Evolutionary conservation across 192 early-diverging fungal genomes (phyloP).

Genomic region (Anaeromyces robustus): DNA sequence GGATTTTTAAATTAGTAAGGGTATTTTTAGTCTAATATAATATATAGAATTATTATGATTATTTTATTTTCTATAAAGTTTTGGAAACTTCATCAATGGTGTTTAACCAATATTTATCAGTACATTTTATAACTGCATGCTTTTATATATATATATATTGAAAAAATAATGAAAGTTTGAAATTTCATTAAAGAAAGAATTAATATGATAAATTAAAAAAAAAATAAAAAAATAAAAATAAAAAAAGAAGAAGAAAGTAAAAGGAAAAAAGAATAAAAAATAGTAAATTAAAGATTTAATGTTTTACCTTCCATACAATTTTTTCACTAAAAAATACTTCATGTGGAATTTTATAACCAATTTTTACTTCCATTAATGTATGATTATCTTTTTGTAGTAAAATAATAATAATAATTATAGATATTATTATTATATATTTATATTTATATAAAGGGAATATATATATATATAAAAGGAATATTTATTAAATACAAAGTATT

Average conservation of each 20-base stretch:
- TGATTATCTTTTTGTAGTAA: neutral
- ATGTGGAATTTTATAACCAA: neutral
- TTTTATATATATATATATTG: neutral
- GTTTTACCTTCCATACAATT: neutral
- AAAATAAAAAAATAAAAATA: too few relatives aligned
- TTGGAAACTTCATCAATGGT: neutral
- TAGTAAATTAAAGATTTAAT: neutral
- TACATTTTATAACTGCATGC: neutral
- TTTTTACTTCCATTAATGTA: neutral
- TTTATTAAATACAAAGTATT: too few relatives aligned
- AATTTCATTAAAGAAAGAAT: too few relatives aligned
- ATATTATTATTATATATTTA: too few relatives aligned
- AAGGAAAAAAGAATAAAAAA: neutral
- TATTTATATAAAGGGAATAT: too few relatives aligned
- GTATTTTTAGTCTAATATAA: too few relatives aligned
- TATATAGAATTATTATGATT: neutral
- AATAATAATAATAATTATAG: too few relatives aligned
- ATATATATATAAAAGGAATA: too few relatives aligned
- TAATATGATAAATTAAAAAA: too few relatives aligned
- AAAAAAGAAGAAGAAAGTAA: too few relatives aligned
- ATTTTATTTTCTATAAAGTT: neutral
- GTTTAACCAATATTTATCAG: neutral
- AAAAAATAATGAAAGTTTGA: too few relatives aligned
- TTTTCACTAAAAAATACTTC: neutral
- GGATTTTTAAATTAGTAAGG: too few relatives aligned